Percentiles rank a stretch among this genome's conserved stretches.
Conservation (phyloP, 768 basidiomycete species). For the Macrolepiota albuminosa region DNA sequence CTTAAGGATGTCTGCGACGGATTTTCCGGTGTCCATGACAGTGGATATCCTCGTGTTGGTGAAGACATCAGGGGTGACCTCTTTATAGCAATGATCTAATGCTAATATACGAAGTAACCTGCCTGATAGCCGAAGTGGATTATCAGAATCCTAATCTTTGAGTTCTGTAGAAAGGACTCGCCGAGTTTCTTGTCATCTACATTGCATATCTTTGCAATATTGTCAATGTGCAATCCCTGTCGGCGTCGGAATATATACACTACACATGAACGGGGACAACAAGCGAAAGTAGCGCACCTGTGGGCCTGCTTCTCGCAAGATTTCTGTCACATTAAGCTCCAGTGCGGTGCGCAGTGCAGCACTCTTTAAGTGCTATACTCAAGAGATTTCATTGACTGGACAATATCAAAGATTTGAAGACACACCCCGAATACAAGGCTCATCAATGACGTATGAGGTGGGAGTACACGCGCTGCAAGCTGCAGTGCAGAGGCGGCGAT, state of each 20-base stretch:
- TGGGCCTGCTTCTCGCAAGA: slow-evolving; percentile 29
- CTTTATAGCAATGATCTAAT: slow-evolving; percentile 30
- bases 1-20: slow-evolving; percentile 20
- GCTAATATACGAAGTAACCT: slow-evolving; percentile 28
- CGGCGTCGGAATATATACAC: not conserved
- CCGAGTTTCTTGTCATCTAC: slow-evolving; percentile 30
- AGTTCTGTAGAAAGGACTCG: slow-evolving; percentile 7
- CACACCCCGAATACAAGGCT: slow-evolving; percentile 1
- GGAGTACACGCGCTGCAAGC: slow-evolving; percentile 17
- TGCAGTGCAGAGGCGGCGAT: slow-evolving; percentile 31
- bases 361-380: slow-evolving; percentile 13
- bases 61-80: slow-evolving; percentile 32
- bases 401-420: too few species aligned
- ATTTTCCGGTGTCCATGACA: slow-evolving; percentile 26
- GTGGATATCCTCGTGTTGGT: slow-evolving; percentile 30
- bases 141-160: not conserved
- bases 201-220: slow-evolving; percentile 28
- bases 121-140: not conserved
- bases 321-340: slow-evolving; percentile 25
- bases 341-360: slow-evolving; percentile 21
- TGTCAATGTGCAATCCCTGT: slow-evolving; percentile 11
- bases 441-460: slow-evolving; percentile 21
- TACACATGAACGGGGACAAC: not conserved
- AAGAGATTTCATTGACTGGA: too few species aligned
- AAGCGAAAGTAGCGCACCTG: slow-evolving; percentile 13